phyloP scores from a whole-genome alignment of 116 monocot genomes.

The Zostera marina region DNA sequence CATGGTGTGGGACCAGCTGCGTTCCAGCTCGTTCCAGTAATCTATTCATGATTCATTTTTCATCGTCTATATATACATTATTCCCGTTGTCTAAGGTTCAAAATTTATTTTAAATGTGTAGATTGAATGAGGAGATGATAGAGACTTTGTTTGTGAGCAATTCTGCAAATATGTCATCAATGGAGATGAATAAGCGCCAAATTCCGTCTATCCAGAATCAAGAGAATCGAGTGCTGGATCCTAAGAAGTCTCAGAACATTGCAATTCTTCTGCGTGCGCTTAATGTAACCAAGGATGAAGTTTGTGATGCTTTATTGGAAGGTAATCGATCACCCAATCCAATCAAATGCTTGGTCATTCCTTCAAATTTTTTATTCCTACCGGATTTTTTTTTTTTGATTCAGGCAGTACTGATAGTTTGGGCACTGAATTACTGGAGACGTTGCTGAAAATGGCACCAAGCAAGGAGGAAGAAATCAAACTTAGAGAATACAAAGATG shows the following conservation, averaged over 20 bases:
- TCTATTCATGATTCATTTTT: no score
- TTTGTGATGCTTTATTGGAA: slow-evolving; percentile 65
- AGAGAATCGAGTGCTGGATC: slow-evolving; percentile 52
- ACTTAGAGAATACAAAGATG: slow-evolving; percentile 54
- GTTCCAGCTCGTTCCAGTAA: slow-evolving; percentile 12
- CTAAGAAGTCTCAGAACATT: slow-evolving; percentile 77
- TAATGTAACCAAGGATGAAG: slow-evolving; percentile 69
- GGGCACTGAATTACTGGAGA: slow-evolving; percentile 60
- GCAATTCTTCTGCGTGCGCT: slow-evolving; percentile 58
- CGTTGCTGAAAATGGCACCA: slow-evolving; percentile 70
- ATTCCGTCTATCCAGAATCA: slow-evolving; percentile 1
- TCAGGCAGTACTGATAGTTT: slow-evolving; percentile 63
- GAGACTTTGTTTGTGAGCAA: slow-evolving; percentile 53
- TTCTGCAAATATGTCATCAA: slow-evolving; percentile 1
- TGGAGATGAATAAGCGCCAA: slow-evolving; percentile 8
- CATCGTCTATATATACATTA: no score
- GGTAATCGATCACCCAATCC: slow-evolving; percentile 16
- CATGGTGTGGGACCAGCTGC: slow-evolving; percentile 60
- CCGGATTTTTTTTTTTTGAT: background rate
- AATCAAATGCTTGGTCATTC: background rate
- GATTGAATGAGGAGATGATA: slow-evolving; percentile 92
- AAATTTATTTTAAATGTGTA: slow-evolving; percentile 11
- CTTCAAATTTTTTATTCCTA: background rate
- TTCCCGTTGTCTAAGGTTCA: no score
- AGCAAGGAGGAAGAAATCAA: slow-evolving; percentile 73